Base-by-base conservation (phyloP, 2,329 filamentous ascomycete species). In the Diaporthe ilicicola region DNA sequence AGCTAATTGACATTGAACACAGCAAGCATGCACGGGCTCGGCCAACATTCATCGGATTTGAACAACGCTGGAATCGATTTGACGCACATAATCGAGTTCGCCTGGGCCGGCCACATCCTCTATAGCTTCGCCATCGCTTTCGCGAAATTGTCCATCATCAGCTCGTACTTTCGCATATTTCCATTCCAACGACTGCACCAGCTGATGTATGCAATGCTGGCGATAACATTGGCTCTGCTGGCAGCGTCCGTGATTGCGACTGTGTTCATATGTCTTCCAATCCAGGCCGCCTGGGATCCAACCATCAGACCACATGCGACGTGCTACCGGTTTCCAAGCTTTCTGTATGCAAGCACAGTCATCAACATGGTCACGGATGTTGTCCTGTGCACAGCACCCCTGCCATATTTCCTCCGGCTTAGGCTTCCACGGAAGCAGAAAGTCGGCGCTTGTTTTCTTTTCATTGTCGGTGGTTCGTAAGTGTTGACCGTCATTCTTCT, bases 71-170 rank as follows among this genome's bases (percentile, higher is more conserved):
- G 53, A 32, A 54, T 53, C 37, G 69, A 67, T n/a, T 48, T 70
- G 29, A 48, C 4, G 24, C 22, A 55, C 24, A 65, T 61, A 19
- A 32, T 70, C 61, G 46, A 62, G 69, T 65, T 70, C 42, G 37
- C 51, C 24, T 70, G 59, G 59, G 48, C 64, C 9, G 69, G 69
- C 17, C 50, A 67, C 4, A 48, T 67, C 34, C 51, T 70, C 24
- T 70, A 67, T 44, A 42, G 48, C 59, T 67, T 70, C n/a, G 69
- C 69, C 22, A 70, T 70, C 22, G 64, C 59, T 10, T 70, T 70
- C 17, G 62, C 69, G 24, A 70, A 70, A 19, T 32, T 70, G n/a
- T 62, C 54, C 32, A 67, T 70, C 69, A 70, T 70, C 61, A 67
- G 48, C 39, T 67, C 53, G 10, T 67, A 70, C 29, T 67, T 70